phyloP scores from a whole-genome alignment of 179 eudicot species.

The Corrigiola litoralis region DNA sequence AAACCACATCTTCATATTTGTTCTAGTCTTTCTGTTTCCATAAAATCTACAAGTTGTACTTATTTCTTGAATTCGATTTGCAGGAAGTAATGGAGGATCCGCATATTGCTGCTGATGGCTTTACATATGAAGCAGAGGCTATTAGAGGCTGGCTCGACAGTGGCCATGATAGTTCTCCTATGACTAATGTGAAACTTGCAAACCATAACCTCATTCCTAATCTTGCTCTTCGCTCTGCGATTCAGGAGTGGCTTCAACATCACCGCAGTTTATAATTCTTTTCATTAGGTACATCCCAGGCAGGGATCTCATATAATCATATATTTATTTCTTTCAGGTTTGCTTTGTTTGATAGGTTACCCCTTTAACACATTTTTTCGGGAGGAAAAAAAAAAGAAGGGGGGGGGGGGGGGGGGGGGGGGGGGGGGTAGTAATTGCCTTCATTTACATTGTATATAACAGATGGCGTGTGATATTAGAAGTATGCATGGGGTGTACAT shows the following conservation, averaged over 20 bases:
- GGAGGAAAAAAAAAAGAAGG: too few species aligned
- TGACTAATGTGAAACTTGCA: slow-evolving; percentile 33
- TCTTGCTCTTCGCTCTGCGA: slow-evolving; percentile 39
- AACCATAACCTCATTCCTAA: slow-evolving; percentile 36
- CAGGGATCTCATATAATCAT: not conserved
- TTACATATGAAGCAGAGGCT: slow-evolving; percentile 47
- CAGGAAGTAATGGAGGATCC: slow-evolving; percentile 48
- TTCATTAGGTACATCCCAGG: not conserved
- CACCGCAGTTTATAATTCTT: not conserved
- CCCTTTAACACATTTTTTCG: too few species aligned
- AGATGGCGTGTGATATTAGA: not conserved
- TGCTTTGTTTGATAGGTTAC: too few species aligned
- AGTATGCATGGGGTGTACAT: not conserved
- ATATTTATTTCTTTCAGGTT: not conserved
- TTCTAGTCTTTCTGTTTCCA: not conserved
- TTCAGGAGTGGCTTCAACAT: slow-evolving; percentile 37
- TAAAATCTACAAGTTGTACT: not conserved
- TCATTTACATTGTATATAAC: too few species aligned
- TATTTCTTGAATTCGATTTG: slow-evolving; percentile 6
- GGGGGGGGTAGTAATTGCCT: too few species aligned
- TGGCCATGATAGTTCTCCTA: slow-evolving; percentile 43
- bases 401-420: too few species aligned
- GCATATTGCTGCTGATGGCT: slow-evolving; percentile 42
- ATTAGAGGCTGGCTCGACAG: slow-evolving; percentile 40
- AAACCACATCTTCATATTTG: not conserved